Base-by-base conservation (phyloP, 805 yeast species). In the Yarrowia deformans region DNA sequence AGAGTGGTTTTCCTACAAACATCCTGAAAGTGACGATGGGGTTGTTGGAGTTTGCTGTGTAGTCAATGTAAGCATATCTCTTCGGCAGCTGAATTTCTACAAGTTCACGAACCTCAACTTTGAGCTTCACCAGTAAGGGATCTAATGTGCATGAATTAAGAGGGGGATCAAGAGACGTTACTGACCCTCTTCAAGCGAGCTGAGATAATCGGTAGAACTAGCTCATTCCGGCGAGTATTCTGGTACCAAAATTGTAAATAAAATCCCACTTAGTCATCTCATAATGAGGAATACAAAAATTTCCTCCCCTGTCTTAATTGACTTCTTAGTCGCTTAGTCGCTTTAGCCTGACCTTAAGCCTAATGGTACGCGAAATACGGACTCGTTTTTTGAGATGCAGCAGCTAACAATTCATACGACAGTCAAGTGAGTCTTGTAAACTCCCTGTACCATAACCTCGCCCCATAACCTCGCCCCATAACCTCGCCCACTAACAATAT, bases 91-190 rank as follows among this genome's bases (percentile, higher is more conserved):
- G 12, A 46, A 46, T 46, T 23, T 23, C 10, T 13, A 14, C 13
- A 10, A 10, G 16, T 14, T 6, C 50, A 8, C n/a, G 52, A 23
- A 46, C 50, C 35, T 48, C 52, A 48, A 48, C 35, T 29, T 48
- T 48, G 52, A 48, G 34, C 18, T 14, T 14, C 18, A 14, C 12
- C 52, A 46, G 50, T 23, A 48, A 48, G 52, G 52, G 52, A 35
- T 8, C 12, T 8, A 10, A 19, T 13, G 48, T 18, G 10, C 48
- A 18, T 18, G 13, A 9, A 12, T 19, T 23, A 23, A 4, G 29
- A 23, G 29, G 29, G 29, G 29, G 29, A 4, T 23, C 29, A 23
- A 23, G 29, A 23, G 29, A 23, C 29, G 29, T 23, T 23, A 23
- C 29, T 2, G 29, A 23, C 29, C 29, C 4, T 4, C 29, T 23